Percentiles rank a stretch among this genome's conserved stretches.
These are phyloP conservation scores for Hericium coralloides DNA, from an alignment of 768 basidiomycete species.

Conservation along the genomic window DNA sequence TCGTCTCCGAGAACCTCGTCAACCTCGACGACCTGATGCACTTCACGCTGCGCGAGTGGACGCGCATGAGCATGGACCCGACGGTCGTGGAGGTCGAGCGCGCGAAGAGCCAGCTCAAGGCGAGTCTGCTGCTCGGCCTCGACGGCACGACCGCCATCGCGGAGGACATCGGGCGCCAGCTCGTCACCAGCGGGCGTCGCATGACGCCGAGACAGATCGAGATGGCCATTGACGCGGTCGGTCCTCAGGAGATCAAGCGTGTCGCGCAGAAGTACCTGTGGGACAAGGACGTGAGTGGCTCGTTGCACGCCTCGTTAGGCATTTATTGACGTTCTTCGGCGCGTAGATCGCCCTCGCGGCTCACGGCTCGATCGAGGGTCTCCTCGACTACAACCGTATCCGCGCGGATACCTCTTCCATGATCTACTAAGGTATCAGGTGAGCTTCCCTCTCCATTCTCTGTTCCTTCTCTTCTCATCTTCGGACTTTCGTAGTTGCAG, in stretches of 20 bases:
- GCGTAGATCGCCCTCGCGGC: constrained; percentile 77
- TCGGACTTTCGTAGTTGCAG: not conserved
- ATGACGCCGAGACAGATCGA: constrained; percentile 93
- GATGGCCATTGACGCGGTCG: constrained; percentile 84
- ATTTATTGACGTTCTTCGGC: not conserved
- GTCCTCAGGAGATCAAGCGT: constrained; percentile 80
- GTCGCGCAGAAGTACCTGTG: constrained; percentile 95
- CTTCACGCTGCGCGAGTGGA: constrained; percentile 94
- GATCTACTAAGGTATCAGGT: constrained; percentile 42
- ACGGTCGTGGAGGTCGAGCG: constrained; percentile 69
- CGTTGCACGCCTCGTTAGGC: not conserved
- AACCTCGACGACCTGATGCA: constrained; percentile 92
- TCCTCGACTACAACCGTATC: constrained; percentile 91
- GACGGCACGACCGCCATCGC: constrained; percentile 97
- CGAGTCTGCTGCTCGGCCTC: constrained; percentile 77
- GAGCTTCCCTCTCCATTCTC: not conserved
- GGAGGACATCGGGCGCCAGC: constrained; percentile 96
- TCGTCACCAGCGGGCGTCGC: constrained; percentile 88
- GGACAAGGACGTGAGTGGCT: constrained; percentile 78
- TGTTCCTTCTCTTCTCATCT: not conserved
- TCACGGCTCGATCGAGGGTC: constrained; percentile 82
- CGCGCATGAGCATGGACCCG: constrained; percentile 85
- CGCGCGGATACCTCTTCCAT: constrained; percentile 77
- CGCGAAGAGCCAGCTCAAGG: constrained; percentile 98
- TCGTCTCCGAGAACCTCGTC: constrained; percentile 88